Evolutionary conservation across 176 grass and related monocot genomes (phyloP).

Genomic region (Avena atlantica): DNA sequence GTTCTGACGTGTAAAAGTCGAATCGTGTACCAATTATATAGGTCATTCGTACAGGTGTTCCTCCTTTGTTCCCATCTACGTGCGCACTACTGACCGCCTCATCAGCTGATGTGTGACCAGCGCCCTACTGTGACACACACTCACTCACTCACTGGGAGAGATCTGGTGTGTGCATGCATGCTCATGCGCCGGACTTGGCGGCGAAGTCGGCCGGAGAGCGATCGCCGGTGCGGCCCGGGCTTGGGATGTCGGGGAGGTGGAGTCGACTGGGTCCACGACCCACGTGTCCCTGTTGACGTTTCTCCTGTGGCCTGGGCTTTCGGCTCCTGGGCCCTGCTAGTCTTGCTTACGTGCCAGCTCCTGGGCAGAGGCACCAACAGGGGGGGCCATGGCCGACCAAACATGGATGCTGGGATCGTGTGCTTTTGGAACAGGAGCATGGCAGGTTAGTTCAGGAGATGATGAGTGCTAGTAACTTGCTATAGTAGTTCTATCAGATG

Average conservation of each 20-base stretch:
- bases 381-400: conserved; percentile 32
- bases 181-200: conserved; percentile 18
- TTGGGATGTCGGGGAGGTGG: conserved; percentile 44
- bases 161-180: background rate
- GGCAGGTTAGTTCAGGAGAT: background rate
- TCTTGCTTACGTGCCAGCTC: conserved; percentile 17
- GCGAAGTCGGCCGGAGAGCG: conserved; percentile 33
- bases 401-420: background rate
- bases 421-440: conserved; percentile 34
- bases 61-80: background rate
- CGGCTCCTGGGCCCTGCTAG: conserved; percentile 13
- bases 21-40: conserved; percentile 46
- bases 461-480: background rate
- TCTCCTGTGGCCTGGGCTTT: conserved; percentile 19
- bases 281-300: conserved; percentile 47
- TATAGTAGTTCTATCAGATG: background rate
- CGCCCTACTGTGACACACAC: conserved; percentile 9
- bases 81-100: conserved; percentile 29
- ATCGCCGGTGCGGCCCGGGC: conserved; percentile 61
- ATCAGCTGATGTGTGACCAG: conserved; percentile 43
- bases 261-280: background rate
- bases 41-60: conserved; percentile 28
- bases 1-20: background rate
- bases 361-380: background rate
- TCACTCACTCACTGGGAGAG: background rate